Conservation (phyloP, 495 filamentous ascomycete species). For the Apiosordaria backusii region DNA sequence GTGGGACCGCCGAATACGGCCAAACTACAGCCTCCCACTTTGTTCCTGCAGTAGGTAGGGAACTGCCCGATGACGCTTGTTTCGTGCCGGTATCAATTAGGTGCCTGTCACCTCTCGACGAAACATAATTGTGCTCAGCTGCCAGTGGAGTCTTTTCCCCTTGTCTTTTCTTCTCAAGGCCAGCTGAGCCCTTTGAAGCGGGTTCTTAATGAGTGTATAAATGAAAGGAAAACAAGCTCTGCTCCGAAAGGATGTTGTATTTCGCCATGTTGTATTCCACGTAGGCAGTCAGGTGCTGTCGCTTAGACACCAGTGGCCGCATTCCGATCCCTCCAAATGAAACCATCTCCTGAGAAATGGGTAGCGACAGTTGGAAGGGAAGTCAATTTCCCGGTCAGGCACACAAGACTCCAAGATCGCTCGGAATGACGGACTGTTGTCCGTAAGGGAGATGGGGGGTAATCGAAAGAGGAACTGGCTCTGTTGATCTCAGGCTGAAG, state of each 20-base stretch:
- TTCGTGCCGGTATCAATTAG: not conserved
- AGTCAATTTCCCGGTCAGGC: not conserved
- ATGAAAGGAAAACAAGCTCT: not conserved
- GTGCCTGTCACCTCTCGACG: not conserved
- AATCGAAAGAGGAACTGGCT: too few relatives aligned
- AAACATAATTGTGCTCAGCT: not conserved
- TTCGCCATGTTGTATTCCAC: not conserved
- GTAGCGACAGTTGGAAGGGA: not conserved
- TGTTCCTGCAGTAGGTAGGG: not conserved
- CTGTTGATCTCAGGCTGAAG: not conserved
- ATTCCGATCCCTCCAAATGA: not conserved
- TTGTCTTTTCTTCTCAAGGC: not conserved
- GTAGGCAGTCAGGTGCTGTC: not conserved
- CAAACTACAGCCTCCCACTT: not conserved
- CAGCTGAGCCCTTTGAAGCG: not conserved
- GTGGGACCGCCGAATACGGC: slow-evolving; percentile 4
- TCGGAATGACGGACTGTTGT: not conserved
- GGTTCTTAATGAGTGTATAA: not conserved
- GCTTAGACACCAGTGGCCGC: not conserved
- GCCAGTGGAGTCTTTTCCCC: not conserved
- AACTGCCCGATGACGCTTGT: not conserved
- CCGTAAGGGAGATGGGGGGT: not conserved
- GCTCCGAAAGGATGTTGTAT: not conserved
- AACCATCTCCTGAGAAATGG: not conserved
- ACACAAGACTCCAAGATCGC: not conserved